Percentiles rank a stretch among this genome's conserved stretches.
Evolutionary conservation across 805 yeast species (phyloP).

Genomic region (Komagataella pastoris): DNA sequence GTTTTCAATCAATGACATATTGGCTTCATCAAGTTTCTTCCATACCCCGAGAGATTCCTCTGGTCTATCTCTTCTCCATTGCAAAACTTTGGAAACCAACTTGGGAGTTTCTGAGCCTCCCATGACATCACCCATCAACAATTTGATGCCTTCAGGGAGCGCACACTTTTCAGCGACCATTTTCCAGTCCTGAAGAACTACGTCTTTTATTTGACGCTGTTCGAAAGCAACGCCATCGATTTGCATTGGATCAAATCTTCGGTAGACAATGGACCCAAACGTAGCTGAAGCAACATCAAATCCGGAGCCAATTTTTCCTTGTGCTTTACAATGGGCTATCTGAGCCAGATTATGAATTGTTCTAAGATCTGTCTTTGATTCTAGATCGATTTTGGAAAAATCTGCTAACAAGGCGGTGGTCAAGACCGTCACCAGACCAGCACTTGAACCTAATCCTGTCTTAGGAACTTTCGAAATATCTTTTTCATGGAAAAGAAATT

Average conservation of each 20-base stretch:
- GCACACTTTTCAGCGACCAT: conserved; percentile 38
- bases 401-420: conserved; percentile 53
- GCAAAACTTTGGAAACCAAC: conserved; percentile 60
- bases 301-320: conserved; percentile 92
- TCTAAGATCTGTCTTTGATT: conserved; percentile 5
- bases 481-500: conserved; percentile 46
- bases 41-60: conserved; percentile 40
- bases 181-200: conserved; percentile 46
- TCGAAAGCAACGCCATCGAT: conserved; percentile 25
- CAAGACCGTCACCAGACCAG: conserved; percentile 77
- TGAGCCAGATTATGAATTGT: conserved; percentile 79
- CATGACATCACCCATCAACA: conserved; percentile 86
- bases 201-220: conserved; percentile 14
- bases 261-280: conserved; percentile 76
- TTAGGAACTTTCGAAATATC: conserved; percentile 69
- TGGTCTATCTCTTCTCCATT: conserved; percentile 50
- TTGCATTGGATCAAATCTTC: conserved; percentile 52
- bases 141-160: conserved; percentile 54
- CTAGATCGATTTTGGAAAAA: conserved; percentile 19
- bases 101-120: conserved; percentile 95
- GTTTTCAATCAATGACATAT: conserved; percentile 37
- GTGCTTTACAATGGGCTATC: conserved; percentile 86
- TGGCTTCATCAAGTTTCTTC: conserved; percentile 39
- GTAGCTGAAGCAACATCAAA: conserved; percentile 96
- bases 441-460: conserved; percentile 94